Base-by-base conservation (phyloP, 495 filamentous ascomycete species). In the Aspergillus sclerotiicarbonarius region DNA sequence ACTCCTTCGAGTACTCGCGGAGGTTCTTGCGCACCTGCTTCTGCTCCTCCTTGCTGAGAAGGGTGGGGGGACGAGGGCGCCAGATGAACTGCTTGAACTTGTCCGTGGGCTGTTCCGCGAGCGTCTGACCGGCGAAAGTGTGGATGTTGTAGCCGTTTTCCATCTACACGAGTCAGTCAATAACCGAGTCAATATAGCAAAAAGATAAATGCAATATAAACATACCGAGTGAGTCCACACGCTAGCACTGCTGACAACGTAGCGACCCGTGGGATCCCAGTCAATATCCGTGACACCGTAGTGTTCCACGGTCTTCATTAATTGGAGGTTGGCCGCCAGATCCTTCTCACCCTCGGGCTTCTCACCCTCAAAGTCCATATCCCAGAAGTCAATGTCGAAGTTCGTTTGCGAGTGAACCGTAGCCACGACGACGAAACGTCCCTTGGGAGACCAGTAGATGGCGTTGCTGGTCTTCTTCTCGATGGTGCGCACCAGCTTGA, bases 381-480 rank as follows among this genome's bases (percentile, higher is more conserved):
- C 94, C 82, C 84, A 98, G 79, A 98, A 98, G 65, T 98, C 94
- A 59, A 98, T 84, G 54, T 98, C 94, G 63, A 90, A 96, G 77
- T 83, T 90, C 74, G 96, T 89, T 68, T 90, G 86, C 57, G 90
- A 96, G 77, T 90, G 86, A 13, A 98, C 89, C 2, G 94, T 94
- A 20, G 90, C 94, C 13, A 98, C 84, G 43, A 96, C 84, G 45
- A 96, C 92, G 67, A 98, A 97, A 16, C 94, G 86, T 15, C 94
- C 94, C 78, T 89, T 91, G 13, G 94, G 94, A n/a, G 91, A 95
- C 94, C 94, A 98, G 84, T 96, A 96, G 67, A 98, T 98, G 53
- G 89, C 95, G 67, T 98, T 98, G 82, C 87, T 96, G 73, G 92
- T 98, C 83, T 96, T 97, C 85, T 96, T 96, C 63, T 98, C 94